phyloP scores from a whole-genome alignment of 257 asterid species.

The Solanum medicagineum region DNA sequence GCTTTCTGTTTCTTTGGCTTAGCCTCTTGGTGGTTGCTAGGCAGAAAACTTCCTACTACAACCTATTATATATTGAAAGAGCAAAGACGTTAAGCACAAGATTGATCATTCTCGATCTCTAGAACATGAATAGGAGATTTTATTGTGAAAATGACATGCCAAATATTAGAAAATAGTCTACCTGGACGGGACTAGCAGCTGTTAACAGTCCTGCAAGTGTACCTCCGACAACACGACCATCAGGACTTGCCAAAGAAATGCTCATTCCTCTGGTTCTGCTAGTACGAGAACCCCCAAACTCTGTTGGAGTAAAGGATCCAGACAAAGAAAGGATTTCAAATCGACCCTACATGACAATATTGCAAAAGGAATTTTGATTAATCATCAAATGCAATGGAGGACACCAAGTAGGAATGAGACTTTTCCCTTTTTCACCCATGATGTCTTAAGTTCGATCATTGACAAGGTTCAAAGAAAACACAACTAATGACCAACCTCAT shows the following conservation, averaged over 20 bases:
- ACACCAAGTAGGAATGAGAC: not conserved
- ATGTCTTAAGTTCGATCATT: not conserved
- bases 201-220: slow-evolving; percentile 53
- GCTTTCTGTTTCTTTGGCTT: slow-evolving; percentile 60
- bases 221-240: slow-evolving; percentile 87
- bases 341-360: slow-evolving; percentile 35
- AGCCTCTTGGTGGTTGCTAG: slow-evolving; percentile 36
- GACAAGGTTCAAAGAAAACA: not conserved
- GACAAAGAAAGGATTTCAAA: slow-evolving; percentile 55
- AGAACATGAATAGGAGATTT: not conserved
- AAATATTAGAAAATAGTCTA: not conserved
- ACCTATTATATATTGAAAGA: slow-evolving; percentile 25
- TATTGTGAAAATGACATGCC: not conserved
- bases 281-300: slow-evolving; percentile 32
- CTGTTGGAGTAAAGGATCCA: slow-evolving; percentile 73
- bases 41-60: slow-evolving; percentile 71
- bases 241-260: slow-evolving; percentile 66
- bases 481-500: slow-evolving; percentile 32
- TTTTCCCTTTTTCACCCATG: not conserved
- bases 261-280: slow-evolving; percentile 65
- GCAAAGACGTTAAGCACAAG: not conserved
- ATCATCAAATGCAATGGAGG: not conserved
- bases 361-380: not conserved
- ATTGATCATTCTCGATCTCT: not conserved
- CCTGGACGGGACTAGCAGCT: slow-evolving; percentile 80